Conservation (phyloP, 495 filamentous ascomycete genomes). For the Tricharina praecox region DNA sequence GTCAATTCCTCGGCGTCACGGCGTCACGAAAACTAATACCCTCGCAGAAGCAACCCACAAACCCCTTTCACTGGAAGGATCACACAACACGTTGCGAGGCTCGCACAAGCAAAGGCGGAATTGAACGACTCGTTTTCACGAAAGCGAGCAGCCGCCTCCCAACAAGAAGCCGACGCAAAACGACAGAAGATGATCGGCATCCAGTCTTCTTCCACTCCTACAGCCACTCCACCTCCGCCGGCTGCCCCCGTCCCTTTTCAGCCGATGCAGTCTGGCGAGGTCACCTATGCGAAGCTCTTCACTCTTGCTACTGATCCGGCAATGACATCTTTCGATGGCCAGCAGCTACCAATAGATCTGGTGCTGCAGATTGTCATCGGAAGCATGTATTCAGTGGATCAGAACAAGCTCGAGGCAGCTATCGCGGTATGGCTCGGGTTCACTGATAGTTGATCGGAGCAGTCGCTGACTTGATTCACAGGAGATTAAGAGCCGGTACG, state of each 20-base stretch:
- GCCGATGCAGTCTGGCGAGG: slow-evolving; percentile 53
- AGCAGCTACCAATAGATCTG: slow-evolving; percentile 52
- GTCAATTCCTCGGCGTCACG: no score
- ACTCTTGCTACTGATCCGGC: slow-evolving; percentile 60
- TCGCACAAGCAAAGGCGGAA: slow-evolving; percentile 56
- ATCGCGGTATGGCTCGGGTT: slow-evolving; percentile 14
- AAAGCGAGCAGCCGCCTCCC: slow-evolving; percentile 49
- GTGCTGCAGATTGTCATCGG: slow-evolving; percentile 56
- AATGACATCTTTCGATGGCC: slow-evolving; percentile 65
- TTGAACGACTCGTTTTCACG: slow-evolving; percentile 57
- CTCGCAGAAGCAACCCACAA: slow-evolving; percentile 21
- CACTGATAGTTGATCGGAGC: not conserved
- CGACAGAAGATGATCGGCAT: slow-evolving; percentile 43
- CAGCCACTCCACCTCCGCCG: slow-evolving; percentile 32
- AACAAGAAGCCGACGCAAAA: slow-evolving; percentile 52
- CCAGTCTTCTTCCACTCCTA: slow-evolving; percentile 34
- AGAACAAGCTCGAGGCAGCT: slow-evolving; percentile 34
- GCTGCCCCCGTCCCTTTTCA: slow-evolving; percentile 27
- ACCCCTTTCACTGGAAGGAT: slow-evolving; percentile 41
- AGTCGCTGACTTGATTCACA: not conserved
- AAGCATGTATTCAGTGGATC: slow-evolving; percentile 23
- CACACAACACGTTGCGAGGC: slow-evolving; percentile 61
- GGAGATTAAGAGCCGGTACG: slow-evolving; percentile 19
- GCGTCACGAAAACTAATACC: no score
- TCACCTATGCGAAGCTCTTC: slow-evolving; percentile 62